Percentiles rank a stretch among this genome's conserved stretches.
Evolutionary conservation across 1,284 basidiomycete genomes (phyloP).

Genomic region (Malassezia obtusa): DNA sequence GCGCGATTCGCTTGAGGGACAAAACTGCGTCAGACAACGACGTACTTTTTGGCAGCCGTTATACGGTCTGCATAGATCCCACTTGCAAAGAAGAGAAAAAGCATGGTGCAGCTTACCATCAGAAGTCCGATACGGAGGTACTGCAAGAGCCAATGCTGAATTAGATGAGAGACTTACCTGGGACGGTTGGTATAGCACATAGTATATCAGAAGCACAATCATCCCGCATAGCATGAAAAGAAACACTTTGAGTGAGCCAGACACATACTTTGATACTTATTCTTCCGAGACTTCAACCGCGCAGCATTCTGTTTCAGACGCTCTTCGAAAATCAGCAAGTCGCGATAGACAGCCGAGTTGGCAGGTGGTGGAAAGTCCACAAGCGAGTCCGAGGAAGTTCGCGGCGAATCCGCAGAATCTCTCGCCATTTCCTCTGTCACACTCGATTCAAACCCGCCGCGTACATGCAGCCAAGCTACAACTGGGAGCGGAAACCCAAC

Average conservation of each 20-base stretch:
- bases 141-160: conserved; percentile 22
- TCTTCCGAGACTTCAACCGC: conserved; percentile 66
- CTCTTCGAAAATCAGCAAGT: conserved; percentile 88
- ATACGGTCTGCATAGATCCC: conserved; percentile 96
- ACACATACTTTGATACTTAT: conserved; percentile 72
- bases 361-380: conserved; percentile 51
- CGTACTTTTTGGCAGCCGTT: conserved; percentile 80
- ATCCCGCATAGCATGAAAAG: conserved; percentile 1
- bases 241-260: conserved; percentile 4
- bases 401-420: neutral
- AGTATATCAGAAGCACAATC: conserved; percentile 6
- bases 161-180: conserved; percentile 9
- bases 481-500: neutral
- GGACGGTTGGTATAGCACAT: neutral
- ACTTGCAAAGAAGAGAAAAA: conserved; percentile 88
- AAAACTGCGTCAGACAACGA: conserved; percentile 52
- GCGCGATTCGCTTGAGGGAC: conserved; percentile 91
- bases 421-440: neutral
- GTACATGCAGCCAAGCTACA: neutral
- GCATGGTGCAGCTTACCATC: conserved; percentile 57
- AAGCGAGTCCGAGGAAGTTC: neutral
- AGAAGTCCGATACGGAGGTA: conserved; percentile 32
- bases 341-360: conserved; percentile 55
- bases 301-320: conserved; percentile 84
- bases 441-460: too few species aligned